A percentile compares a stretch with the other conserved stretches of the same genome.
phyloP scores from a whole-genome alignment of 768 basidiomycete species.

The Vararia minispora region DNA sequence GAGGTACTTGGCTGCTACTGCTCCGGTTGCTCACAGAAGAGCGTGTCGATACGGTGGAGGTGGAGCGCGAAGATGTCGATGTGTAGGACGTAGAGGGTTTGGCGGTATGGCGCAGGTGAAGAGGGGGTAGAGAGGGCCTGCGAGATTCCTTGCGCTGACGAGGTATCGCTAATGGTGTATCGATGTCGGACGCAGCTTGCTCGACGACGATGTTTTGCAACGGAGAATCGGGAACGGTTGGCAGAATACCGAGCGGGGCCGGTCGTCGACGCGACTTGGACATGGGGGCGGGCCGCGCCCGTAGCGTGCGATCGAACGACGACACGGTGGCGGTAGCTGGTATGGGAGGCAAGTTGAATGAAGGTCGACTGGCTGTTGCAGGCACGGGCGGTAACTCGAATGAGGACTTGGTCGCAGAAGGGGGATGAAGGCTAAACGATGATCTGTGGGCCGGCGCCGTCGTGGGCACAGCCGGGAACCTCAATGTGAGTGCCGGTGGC shows the following conservation, averaged over 20 bases:
- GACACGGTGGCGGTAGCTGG: slow-evolving; percentile 43
- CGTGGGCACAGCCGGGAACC: too few species aligned
- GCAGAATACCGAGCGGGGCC: slow-evolving; percentile 46
- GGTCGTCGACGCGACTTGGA: slow-evolving; percentile 50
- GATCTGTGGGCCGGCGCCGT: too few species aligned
- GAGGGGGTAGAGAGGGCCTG: slow-evolving; percentile 44
- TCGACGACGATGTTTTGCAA: slow-evolving; percentile 37
- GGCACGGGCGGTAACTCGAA: slow-evolving; percentile 21
- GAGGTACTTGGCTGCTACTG: slow-evolving; percentile 4
- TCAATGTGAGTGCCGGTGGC: too few species aligned
- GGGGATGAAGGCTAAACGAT: slow-evolving; percentile 3
- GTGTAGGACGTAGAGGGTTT: slow-evolving; percentile 13
- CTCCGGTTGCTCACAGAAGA: too few species aligned
- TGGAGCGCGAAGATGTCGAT: slow-evolving; percentile 17
- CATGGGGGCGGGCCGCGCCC: slow-evolving; percentile 16
- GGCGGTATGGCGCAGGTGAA: slow-evolving; percentile 31
- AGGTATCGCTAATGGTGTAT: slow-evolving; percentile 13
- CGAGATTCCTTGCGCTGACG: slow-evolving; percentile 44
- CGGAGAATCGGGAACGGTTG: slow-evolving; percentile 68
- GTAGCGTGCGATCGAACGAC: slow-evolving; percentile 33
- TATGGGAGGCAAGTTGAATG: slow-evolving; percentile 34
- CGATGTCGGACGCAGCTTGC: slow-evolving; percentile 19
- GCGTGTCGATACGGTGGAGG: slow-evolving; percentile 6
- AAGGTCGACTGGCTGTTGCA: slow-evolving; percentile 52
- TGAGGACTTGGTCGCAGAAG: slow-evolving; percentile 9